These are phyloP conservation scores for Xylaria sp. DNA, from an alignment of 2,329 filamentous ascomycete species.

Conservation along the genomic window DNA sequence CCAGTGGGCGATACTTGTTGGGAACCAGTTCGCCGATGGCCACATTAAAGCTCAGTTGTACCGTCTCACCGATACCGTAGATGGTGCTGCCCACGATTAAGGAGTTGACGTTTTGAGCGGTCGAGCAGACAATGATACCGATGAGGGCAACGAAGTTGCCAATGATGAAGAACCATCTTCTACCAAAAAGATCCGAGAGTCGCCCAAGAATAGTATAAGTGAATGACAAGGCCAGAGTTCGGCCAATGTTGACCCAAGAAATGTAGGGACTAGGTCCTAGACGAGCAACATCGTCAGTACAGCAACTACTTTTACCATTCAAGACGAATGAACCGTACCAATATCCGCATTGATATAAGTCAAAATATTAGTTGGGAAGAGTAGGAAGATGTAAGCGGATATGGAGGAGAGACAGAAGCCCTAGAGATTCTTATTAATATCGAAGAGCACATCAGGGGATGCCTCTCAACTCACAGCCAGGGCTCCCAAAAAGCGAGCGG, in stretches of 20 bases:
- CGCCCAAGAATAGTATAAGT: conserved; percentile 54
- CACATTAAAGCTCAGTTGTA: conserved; percentile 54
- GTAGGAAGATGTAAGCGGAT: conserved; percentile 53
- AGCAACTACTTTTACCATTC: not conserved
- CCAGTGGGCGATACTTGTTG: conserved; percentile 55
- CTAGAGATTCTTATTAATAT: conserved; percentile 39
- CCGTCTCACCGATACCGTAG: conserved; percentile 52
- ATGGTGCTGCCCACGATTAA: conserved; percentile 53
- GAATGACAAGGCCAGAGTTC: conserved; percentile 52
- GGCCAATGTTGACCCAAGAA: conserved; percentile 52
- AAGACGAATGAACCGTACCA: conserved; percentile 37
- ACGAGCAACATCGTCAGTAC: conserved; percentile 16
- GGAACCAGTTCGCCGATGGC: conserved; percentile 56
- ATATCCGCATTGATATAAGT: conserved; percentile 54
- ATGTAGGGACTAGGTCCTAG: conserved; percentile 51
- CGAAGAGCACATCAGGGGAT: conserved; percentile 1
- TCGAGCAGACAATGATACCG: conserved; percentile 53
- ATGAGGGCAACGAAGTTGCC: conserved; percentile 52
- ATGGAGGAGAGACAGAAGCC: conserved; percentile 54
- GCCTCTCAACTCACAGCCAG: conserved; percentile 45
- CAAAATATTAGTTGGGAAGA: conserved; percentile 54
- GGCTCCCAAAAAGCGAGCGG: conserved; percentile 50
- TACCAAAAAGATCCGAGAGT: conserved; percentile 54
- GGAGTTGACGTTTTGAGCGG: conserved; percentile 50
- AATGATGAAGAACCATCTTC: conserved; percentile 55